phyloP scores from a whole-genome alignment of 805 yeast species.

The Teunomyces stri region DNA sequence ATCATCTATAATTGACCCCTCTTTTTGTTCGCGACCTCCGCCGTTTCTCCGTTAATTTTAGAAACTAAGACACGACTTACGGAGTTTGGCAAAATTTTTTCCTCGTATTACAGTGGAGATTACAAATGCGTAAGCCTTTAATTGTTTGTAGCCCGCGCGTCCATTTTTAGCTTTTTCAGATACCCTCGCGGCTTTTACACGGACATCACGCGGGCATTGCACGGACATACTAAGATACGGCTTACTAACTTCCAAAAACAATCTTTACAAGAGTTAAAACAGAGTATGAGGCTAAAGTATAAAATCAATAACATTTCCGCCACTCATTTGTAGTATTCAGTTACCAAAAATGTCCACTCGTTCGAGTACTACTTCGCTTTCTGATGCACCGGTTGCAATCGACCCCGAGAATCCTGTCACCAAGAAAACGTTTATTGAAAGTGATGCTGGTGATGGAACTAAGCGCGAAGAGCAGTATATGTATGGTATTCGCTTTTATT shows the following conservation, averaged over 20 bases:
- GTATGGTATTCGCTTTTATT: conserved; percentile 22
- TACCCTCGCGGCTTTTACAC: neutral
- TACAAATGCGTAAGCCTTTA: no score
- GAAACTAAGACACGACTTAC: no score
- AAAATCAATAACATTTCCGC: neutral
- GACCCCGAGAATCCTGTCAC: neutral
- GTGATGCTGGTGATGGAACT: conserved; percentile 45
- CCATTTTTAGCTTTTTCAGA: neutral
- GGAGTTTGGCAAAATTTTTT: no score
- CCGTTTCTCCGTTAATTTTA: no score
- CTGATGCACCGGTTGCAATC: neutral
- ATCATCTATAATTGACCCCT: no score
- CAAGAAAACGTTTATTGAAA: conserved; percentile 20
- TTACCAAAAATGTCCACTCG: neutral
- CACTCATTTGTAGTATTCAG: neutral
- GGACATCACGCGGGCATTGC: neutral
- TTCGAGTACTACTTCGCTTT: neutral
- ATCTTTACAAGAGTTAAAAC: neutral
- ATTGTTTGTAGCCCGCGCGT: neutral
- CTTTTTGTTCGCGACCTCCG: no score
- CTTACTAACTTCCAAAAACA: neutral
- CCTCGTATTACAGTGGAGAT: no score
- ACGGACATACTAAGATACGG: neutral
- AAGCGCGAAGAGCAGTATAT: conserved; percentile 36
- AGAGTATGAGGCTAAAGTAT: neutral